Base-by-base conservation (phyloP, 495 filamentous ascomycete genomes). In the Xylaria acuta region DNA sequence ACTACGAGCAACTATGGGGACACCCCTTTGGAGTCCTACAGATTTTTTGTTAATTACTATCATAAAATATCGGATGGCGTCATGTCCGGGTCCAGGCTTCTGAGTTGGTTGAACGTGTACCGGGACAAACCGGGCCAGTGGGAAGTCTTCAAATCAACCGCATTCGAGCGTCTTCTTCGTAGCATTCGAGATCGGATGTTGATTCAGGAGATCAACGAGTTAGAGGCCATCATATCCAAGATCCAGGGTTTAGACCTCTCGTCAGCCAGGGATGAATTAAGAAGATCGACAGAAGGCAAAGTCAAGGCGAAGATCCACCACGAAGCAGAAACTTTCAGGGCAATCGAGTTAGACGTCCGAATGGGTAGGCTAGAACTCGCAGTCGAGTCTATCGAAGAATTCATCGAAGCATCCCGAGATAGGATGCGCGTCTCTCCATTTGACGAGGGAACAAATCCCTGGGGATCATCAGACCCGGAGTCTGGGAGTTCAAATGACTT, bases 271-370 rank as follows among this genome's bases (percentile, higher is more conserved):
- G 43, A 53, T 4, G 8, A 36, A 18, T 5, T 66, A 3, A 53
- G 30, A 40, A 43, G 14, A 51, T 1, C 53, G 1, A 20, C 20
- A 6, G 64, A 66, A 38, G 45, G 30, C 30, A 66, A 66, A 38
- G 64, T 25, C 12, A 66, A 66, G 27, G 64, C 64, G 5, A 53
- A 53, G 32, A 66, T 66, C 11, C 18, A 53, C 11, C 18, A 36
- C n/a, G 64, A 66, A 66, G 64, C 64, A 45, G 64, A 66, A 38
- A 66, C 64, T 5, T 66, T 66, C 20, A 53, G 64, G 45, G 64
- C 64, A 25, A 66, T 66, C 25, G 64, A 51, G 22, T 14, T 66
- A 16, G 43, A 66, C 25, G 45, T 66, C 32, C 45, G 64, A 25
- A 43, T 22, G n/a, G 45, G 32, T 18, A 66, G 64, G 43, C 18